Evolutionary conservation across 768 basidiomycete genomes (phyloP).

Genomic region (Lyophyllum decastes): DNA sequence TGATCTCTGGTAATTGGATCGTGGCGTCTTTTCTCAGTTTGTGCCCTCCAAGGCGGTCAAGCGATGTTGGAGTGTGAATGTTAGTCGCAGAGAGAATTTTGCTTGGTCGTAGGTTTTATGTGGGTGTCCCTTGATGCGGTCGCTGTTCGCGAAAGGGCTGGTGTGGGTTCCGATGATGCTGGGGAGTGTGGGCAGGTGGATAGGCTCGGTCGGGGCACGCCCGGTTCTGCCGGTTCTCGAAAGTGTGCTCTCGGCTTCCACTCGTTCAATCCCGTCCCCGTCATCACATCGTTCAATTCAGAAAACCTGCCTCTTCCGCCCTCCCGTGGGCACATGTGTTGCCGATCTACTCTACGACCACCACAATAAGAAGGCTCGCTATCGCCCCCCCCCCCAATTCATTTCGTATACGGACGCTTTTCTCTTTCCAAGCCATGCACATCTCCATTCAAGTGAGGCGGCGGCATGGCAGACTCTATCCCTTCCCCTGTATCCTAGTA

Average conservation of each 20-base stretch:
- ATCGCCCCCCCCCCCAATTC: slow-evolving; percentile 26
- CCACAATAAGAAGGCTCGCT: slow-evolving; percentile 26
- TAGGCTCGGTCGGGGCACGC: slow-evolving; percentile 39
- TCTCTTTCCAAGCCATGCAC: slow-evolving; percentile 54
- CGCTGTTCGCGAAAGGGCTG: slow-evolving; percentile 19
- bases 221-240: slow-evolving; percentile 35
- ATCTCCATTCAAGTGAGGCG: slow-evolving; percentile 11
- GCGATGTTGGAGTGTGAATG: slow-evolving; percentile 48
- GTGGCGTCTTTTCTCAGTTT: slow-evolving; percentile 33
- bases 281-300: slow-evolving; percentile 4
- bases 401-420: slow-evolving; percentile 74
- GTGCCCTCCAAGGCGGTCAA: slow-evolving; percentile 47
- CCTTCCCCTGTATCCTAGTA: slow-evolving; percentile 22
- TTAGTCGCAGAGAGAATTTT: slow-evolving; percentile 42
- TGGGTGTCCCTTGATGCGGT: slow-evolving; percentile 37
- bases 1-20: slow-evolving; percentile 54
- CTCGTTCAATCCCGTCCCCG: slow-evolving; percentile 22
- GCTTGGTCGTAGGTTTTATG: slow-evolving; percentile 30
- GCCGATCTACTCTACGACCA: slow-evolving; percentile 25
- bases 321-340: slow-evolving; percentile 19
- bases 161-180: slow-evolving; percentile 14
- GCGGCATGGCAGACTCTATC: slow-evolving; percentile 22
- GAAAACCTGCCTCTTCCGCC: not conserved
- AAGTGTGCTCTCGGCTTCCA: slow-evolving; percentile 29
- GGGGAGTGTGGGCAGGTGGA: slow-evolving; percentile 30